Conservation (phyloP, 805 yeast genomes). For the Suhomyces sp. region DNA sequence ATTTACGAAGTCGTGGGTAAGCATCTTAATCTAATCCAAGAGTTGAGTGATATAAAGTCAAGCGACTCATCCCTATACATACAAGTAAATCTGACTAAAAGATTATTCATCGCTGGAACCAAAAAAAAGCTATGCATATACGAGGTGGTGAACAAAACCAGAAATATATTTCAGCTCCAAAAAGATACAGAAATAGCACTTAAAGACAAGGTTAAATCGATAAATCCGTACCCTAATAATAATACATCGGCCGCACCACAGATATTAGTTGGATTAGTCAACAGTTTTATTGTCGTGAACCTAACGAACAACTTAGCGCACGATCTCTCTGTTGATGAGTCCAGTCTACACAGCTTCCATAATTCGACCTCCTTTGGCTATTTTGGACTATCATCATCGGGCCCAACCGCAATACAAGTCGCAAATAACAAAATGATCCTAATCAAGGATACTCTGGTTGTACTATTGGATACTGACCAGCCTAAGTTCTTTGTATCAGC, state of each 20-base stretch:
- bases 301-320: conserved; percentile 15
- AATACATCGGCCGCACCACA: conserved; percentile 7
- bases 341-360: conserved; percentile 15
- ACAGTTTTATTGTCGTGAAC: conserved; percentile 27
- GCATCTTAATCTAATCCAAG: conserved; percentile 31
- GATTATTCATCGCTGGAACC: conserved; percentile 25
- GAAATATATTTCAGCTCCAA: conserved; percentile 29
- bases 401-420: conserved; percentile 24
- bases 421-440: conserved; percentile 17
- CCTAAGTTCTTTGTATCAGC: conserved; percentile 14
- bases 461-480: conserved; percentile 11
- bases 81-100: conserved; percentile 13
- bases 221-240: conserved; percentile 10
- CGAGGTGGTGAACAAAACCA: conserved; percentile 25
- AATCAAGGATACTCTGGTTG: conserved; percentile 33
- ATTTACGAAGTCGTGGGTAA: conserved; percentile 31
- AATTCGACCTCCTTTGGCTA: conserved; percentile 34
- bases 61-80: conserved; percentile 16
- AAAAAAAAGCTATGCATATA: conserved; percentile 30
- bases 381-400: conserved; percentile 33
- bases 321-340: conserved; percentile 19
- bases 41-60: conserved; percentile 25
- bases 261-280: conserved; percentile 22
- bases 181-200: conserved; percentile 22
- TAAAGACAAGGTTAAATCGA: conserved; percentile 30